Evolutionary conservation across 306 rosid species (phyloP), one percentile per base, ranked within the genome.

Genomic region (Oxytropis ochrocephala): DNA sequence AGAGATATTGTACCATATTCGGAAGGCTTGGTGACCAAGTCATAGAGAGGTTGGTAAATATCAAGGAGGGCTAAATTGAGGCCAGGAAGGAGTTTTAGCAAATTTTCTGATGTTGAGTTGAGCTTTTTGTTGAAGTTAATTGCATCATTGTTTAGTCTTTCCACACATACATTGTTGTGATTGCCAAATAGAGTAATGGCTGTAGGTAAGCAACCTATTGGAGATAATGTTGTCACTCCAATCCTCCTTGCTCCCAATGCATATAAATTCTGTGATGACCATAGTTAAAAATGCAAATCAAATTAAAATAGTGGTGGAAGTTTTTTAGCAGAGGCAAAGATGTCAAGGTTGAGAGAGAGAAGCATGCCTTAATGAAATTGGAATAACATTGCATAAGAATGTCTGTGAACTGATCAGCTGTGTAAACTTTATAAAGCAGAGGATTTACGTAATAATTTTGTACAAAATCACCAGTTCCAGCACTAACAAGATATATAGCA

Each of bases 381-480:
- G 79, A 62, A 68, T 74, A 87, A 64, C 56, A 14, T 12, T 42
- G 75, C 19, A 86, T 13, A 73, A 92, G 86, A 12, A 77, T 81
- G 72, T 84, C 86, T 33, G 85, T 68, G 78, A 87, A 89, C 68
- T 86, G 85, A 72, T 77, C 68, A 11, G 75, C 32, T 0, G 90
- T 75, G 52, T 81, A 78, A 70, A 66, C 9, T 63, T 58, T 35
- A 67, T 72, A 24, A 53, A 89, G 85, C 60, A 86, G 64, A 79
- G 91, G 92, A 64, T 85, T 75, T 32, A 84, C 46, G 76, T 84
- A 92, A 62, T 87, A 91, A 74, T 89, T 89, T 46, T 84, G 84
- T 24, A 89, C n/a, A 77, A 87, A 89, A 68, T 92, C 97, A 63
- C 85, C 80, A 43, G 41, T 84, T 11, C 97, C 97, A 50, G 78